Conservation (phyloP, 75 land plant genomes). For the Selaginella tamariscina region DNA sequence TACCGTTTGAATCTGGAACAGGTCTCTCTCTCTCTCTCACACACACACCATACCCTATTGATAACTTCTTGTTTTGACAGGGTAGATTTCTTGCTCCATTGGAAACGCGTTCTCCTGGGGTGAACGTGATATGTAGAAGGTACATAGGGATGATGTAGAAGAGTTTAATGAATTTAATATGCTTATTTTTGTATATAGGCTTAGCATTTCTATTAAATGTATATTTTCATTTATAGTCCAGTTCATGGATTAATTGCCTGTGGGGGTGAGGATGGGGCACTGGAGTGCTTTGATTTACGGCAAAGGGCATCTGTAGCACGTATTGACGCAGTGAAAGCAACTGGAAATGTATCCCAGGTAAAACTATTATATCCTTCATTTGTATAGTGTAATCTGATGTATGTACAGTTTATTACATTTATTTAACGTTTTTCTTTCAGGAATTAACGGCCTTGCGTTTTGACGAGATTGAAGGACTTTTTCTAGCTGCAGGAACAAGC, state of each 20-base stretch:
- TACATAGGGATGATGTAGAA: constrained; percentile 9
- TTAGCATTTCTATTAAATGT: too few species aligned
- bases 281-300: constrained; percentile 92
- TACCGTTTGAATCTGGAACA: constrained; percentile 92
- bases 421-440: constrained; percentile 27
- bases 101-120: constrained; percentile 58
- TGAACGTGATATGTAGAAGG: constrained; percentile 85
- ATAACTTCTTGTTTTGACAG: constrained; percentile 25
- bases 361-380: constrained; percentile 1
- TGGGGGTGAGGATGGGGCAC: constrained; percentile 94
- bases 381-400: constrained; percentile 2
- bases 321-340: constrained; percentile 42
- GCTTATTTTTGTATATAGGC: too few species aligned
- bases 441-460: constrained; percentile 78
- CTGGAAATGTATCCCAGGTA: constrained; percentile 65
- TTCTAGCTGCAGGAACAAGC: constrained; percentile 83
- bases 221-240: constrained; percentile 31
- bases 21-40: constrained; percentile 25
- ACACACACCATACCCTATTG: neutral
- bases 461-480: constrained; percentile 57
- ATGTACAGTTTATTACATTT: constrained; percentile 5
- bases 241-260: constrained; percentile 90
- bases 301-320: constrained; percentile 75
- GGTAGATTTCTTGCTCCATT: constrained; percentile 83
- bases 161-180: too few species aligned